Conservation (phyloP, 139 green algal species). For the Chlamydomonas asymmetrica region DNA sequence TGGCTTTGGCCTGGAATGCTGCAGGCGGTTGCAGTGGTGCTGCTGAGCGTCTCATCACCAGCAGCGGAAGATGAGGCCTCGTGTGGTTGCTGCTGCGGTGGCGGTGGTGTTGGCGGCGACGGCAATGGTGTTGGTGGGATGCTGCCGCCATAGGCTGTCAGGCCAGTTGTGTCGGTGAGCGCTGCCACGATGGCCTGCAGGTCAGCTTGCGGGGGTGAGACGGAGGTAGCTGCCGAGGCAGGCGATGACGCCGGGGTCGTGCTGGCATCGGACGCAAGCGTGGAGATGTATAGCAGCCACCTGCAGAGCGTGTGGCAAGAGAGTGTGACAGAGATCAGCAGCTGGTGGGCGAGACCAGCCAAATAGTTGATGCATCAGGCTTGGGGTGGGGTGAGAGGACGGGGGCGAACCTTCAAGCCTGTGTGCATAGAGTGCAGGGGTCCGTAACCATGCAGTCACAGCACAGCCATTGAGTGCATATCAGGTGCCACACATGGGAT, state of each 20-base stretch:
- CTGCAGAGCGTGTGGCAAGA: too few relatives aligned
- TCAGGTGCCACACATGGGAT: neutral
- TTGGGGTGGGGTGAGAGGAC: neutral
- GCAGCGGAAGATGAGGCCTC: too few relatives aligned
- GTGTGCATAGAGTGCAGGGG: too few relatives aligned
- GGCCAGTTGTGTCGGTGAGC: neutral
- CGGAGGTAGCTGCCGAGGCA: too few relatives aligned
- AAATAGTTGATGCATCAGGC: neutral
- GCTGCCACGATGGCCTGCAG: constrained; percentile 2
- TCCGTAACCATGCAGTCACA: neutral
- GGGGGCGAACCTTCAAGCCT: neutral
- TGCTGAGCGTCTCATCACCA: too few relatives aligned
- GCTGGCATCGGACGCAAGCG: neutral
- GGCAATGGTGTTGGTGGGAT: too few relatives aligned
- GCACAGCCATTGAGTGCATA: neutral
- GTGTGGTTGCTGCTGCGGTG: too few relatives aligned
- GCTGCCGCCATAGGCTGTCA: neutral
- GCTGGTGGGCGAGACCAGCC: too few relatives aligned
- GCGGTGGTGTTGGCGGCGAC: too few relatives aligned
- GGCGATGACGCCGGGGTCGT: too few relatives aligned
- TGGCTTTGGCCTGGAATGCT: too few relatives aligned
- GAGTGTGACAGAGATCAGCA: neutral
- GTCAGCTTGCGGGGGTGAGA: constrained; percentile 12
- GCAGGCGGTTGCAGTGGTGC: too few relatives aligned
- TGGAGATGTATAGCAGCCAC: constrained; percentile 30